phyloP scores from a whole-genome alignment of 1,139 yeast genomes.

The Sugiyamaella paludigena region DNA sequence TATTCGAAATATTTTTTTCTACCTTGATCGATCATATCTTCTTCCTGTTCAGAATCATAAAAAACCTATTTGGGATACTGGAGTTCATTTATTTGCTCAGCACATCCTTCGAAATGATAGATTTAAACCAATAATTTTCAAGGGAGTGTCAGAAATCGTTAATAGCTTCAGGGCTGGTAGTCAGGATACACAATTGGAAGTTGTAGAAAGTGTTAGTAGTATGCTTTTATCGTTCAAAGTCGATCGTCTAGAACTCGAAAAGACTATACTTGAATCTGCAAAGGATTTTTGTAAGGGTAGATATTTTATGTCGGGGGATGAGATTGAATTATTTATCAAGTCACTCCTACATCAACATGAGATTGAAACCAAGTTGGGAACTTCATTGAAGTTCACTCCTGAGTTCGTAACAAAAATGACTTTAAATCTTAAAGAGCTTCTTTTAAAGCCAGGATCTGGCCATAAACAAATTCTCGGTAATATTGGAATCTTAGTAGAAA shows the following conservation, averaged over 20 bases:
- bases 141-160: slow-evolving; percentile 4
- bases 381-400: not conserved
- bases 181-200: not conserved
- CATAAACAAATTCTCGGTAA: slow-evolving; percentile 6
- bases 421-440: slow-evolving; percentile 2
- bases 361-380: slow-evolving; percentile 2
- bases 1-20: slow-evolving; percentile 35
- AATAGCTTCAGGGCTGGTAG: slow-evolving; percentile 1
- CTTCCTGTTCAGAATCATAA: slow-evolving; percentile 30
- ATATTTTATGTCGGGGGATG: not conserved
- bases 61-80: slow-evolving; percentile 30
- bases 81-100: slow-evolving; percentile 24
- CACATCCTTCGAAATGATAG: not conserved
- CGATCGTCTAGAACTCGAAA: slow-evolving; percentile 5
- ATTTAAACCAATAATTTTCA: slow-evolving; percentile 3
- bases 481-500: slow-evolving; percentile 8
- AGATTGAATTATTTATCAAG: not conserved
- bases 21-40: slow-evolving; percentile 40
- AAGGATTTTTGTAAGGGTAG: slow-evolving; percentile 1
- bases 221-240: slow-evolving; percentile 4
- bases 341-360: not conserved
- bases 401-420: slow-evolving; percentile 2
- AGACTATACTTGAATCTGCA: slow-evolving; percentile 1
- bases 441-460: not conserved
- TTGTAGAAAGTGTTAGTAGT: slow-evolving; percentile 5